Percentiles rank a stretch among this genome's conserved stretches.
These are phyloP conservation scores for Fusarium duplospermum DNA, from an alignment of 2,329 filamentous ascomycete genomes.

Conservation along the genomic window DNA sequence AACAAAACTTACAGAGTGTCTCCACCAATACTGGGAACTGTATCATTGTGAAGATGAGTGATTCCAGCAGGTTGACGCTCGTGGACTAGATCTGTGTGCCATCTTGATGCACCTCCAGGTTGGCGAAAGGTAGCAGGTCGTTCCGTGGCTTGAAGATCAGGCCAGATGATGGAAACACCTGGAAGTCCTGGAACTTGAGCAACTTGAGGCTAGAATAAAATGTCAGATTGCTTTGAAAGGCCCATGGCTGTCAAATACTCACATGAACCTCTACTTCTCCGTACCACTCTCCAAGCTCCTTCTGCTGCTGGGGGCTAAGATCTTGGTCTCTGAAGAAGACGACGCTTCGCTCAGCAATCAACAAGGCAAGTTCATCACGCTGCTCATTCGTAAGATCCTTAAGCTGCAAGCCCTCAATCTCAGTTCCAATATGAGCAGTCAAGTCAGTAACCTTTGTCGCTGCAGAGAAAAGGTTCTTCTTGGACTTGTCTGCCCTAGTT, in stretches of 20 bases:
- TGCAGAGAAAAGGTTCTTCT: constrained; percentile 69
- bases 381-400: constrained; percentile 70
- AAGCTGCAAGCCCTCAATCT: constrained; percentile 72
- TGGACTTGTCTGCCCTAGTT: constrained; percentile 72
- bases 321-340: constrained; percentile 76
- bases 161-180: constrained; percentile 77
- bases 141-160: constrained; percentile 73
- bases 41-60: constrained; percentile 77
- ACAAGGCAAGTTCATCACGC: constrained; percentile 69
- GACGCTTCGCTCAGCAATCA: constrained; percentile 73
- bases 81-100: constrained; percentile 79
- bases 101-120: constrained; percentile 74
- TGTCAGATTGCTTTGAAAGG: no score
- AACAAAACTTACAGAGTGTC: constrained; percentile 66
- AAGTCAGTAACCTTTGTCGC: constrained; percentile 73
- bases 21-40: constrained; percentile 72
- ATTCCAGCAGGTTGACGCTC: constrained; percentile 77
- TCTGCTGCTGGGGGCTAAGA: constrained; percentile 71
- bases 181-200: constrained; percentile 75
- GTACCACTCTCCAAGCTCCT: constrained; percentile 70
- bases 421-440: constrained; percentile 71
- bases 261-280: constrained; percentile 77
- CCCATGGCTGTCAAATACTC: constrained; percentile 46
- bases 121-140: constrained; percentile 70
- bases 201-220: constrained; percentile 69